Evolutionary conservation across 2,329 filamentous ascomycete species (phyloP).

Genomic region (Pseudogymnoascus pannorum): DNA sequence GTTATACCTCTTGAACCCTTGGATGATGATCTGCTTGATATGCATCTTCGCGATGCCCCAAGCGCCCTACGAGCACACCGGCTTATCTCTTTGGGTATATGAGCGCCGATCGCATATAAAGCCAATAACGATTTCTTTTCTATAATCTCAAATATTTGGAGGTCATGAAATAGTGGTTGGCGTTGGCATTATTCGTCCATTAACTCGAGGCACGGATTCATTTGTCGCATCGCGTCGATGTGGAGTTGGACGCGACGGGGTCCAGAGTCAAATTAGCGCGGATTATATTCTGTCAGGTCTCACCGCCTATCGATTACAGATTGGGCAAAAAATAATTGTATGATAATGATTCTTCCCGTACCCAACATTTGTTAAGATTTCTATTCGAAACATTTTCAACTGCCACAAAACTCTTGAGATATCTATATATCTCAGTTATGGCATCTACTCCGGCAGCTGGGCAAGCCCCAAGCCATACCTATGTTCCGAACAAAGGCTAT

Average conservation of each 20-base stretch:
- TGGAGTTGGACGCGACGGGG: constrained; percentile 8
- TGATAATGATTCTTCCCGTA: constrained; percentile 4
- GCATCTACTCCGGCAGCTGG: constrained; percentile 34
- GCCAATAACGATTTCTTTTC: not conserved
- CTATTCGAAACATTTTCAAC: not conserved
- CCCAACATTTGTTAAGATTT: not conserved
- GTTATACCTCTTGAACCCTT: constrained; percentile 93
- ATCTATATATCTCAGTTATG: constrained; percentile 2
- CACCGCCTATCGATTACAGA: constrained; percentile 10
- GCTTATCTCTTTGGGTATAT: not conserved
- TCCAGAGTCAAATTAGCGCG: constrained; percentile 6
- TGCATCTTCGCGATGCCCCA: constrained; percentile 57
- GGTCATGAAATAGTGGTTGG: not conserved
- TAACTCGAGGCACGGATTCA: constrained; percentile 7
- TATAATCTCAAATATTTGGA: not conserved
- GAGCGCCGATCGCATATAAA: not conserved
- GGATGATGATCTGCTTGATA: constrained; percentile 99
- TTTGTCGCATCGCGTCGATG: constrained; percentile 10
- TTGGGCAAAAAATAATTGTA: constrained; percentile 10
- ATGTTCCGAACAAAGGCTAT: constrained; percentile 43
- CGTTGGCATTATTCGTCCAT: constrained; percentile 8
- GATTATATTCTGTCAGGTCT: constrained; percentile 5
- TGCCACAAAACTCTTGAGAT: not conserved
- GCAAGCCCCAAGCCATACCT: constrained; percentile 38
- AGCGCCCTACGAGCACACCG: not conserved